These are phyloP conservation scores for Pseudoscleropodium purum DNA, from an alignment of 225 moss, liverwort and hornwort species.

Conservation along the genomic window DNA sequence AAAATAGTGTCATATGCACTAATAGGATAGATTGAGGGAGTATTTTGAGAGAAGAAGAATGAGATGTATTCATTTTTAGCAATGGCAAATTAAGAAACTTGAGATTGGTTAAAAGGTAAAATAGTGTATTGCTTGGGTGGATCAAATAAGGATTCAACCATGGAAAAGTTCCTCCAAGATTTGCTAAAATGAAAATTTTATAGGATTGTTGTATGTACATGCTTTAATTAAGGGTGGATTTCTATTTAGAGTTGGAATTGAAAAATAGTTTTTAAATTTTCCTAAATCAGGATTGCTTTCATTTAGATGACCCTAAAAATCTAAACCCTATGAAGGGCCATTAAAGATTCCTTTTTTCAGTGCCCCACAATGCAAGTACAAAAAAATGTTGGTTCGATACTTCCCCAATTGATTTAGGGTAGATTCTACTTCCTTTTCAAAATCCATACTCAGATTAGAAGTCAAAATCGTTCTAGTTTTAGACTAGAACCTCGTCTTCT, in stretches of 20 bases:
- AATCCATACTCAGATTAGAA: too few species aligned
- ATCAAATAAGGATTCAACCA: not conserved
- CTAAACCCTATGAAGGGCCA: too few species aligned
- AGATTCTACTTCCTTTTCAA: too few species aligned
- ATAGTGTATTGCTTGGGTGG: too few species aligned
- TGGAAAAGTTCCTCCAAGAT: rapidly evolving
- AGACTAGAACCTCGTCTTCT: too few species aligned
- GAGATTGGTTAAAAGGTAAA: not conserved
- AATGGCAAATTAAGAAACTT: not conserved
- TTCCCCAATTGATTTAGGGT: too few species aligned
- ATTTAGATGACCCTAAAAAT: too few species aligned
- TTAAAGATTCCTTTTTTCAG: too few species aligned
- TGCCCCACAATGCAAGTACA: too few species aligned
- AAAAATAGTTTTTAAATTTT: not conserved
- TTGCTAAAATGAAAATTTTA: rapidly evolving
- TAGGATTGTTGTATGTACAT: not conserved
- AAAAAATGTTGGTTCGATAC: too few species aligned
- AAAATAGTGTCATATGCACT: not conserved
- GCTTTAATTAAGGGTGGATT: not conserved
- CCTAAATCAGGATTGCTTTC: rapidly evolving
- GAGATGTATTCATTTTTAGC: not conserved
- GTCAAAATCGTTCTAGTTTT: too few species aligned
- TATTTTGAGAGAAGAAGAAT: not conserved
- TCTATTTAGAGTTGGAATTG: rapidly evolving
- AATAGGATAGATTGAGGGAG: too few species aligned